Percentiles rank a stretch among this genome's conserved stretches.
Evolutionary conservation across 1,139 yeast species (phyloP).

Genomic region (Candida sanyaensis): DNA sequence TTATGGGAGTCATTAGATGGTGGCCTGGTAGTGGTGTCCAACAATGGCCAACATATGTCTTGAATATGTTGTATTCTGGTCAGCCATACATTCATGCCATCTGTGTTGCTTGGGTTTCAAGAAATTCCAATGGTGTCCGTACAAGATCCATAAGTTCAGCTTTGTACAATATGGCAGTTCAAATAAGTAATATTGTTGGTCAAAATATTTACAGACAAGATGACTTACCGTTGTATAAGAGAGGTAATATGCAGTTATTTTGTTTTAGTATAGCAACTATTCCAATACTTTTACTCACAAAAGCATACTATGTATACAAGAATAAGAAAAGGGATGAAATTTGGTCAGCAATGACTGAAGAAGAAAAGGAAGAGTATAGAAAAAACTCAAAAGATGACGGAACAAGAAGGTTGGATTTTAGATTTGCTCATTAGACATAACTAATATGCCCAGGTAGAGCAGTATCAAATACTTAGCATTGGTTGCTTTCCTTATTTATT

Average conservation of each 20-base stretch:
- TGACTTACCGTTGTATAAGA: constrained; percentile 59
- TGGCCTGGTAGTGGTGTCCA: constrained; percentile 51
- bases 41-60: constrained; percentile 55
- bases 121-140: constrained; percentile 60
- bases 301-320: constrained; percentile 45
- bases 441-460: too few species aligned
- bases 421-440: constrained; percentile 22
- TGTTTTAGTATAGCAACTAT: constrained; percentile 17
- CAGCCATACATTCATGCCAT: constrained; percentile 55
- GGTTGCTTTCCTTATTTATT: too few species aligned
- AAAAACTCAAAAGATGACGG: constrained; percentile 51
- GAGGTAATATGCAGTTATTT: constrained; percentile 47
- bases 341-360: constrained; percentile 51
- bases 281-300: constrained; percentile 25
- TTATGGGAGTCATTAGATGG: constrained; percentile 44
- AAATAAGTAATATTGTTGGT: constrained; percentile 52
- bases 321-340: constrained; percentile 43
- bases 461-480: too few species aligned
- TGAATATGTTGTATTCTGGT: constrained; percentile 49
- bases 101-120: constrained; percentile 60
- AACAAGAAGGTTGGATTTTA: constrained; percentile 57
- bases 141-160: constrained; percentile 59
- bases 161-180: constrained; percentile 62
- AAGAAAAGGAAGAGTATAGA: constrained; percentile 49
- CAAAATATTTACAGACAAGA: constrained; percentile 55